phyloP scores from a whole-genome alignment of 2,329 filamentous ascomycete genomes.

The Alternaria dauci region DNA sequence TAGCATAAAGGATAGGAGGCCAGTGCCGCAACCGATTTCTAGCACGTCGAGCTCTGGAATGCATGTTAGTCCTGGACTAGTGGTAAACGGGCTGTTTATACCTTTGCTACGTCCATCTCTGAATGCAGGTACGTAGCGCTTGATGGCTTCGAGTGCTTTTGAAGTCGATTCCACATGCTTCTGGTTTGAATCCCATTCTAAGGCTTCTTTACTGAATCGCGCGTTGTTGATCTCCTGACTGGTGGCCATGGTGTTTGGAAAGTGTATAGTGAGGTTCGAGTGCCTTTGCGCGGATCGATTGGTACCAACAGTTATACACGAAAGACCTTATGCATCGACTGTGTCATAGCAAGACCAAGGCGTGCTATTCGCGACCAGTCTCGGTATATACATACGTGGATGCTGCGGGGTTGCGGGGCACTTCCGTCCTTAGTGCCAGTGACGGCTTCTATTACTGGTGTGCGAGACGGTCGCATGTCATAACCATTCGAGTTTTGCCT shows the following conservation, averaged over 20 bases:
- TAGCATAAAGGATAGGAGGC: conserved; percentile 61
- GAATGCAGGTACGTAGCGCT: conserved; percentile 50
- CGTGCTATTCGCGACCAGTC: neutral
- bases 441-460: neutral
- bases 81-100: conserved; percentile 4
- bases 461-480: neutral
- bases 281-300: neutral
- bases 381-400: neutral
- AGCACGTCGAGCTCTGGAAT: conserved; percentile 56
- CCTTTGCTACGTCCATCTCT: conserved; percentile 39
- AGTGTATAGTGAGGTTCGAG: neutral
- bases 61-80: neutral
- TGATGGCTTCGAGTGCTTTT: conserved; percentile 58
- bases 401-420: conserved; percentile 3
- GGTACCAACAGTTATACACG: neutral
- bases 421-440: neutral
- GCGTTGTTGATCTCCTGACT: conserved; percentile 48
- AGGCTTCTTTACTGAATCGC: conserved; percentile 65
- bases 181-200: conserved; percentile 63
- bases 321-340: neutral
- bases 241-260: neutral
- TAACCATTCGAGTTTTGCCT: no score
- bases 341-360: neutral
- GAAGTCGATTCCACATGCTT: conserved; percentile 58
- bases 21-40: conserved; percentile 66